These are phyloP conservation scores for Cladosporium sp. DNA, from an alignment of 2,329 filamentous ascomycete genomes.

Conservation along the genomic window DNA sequence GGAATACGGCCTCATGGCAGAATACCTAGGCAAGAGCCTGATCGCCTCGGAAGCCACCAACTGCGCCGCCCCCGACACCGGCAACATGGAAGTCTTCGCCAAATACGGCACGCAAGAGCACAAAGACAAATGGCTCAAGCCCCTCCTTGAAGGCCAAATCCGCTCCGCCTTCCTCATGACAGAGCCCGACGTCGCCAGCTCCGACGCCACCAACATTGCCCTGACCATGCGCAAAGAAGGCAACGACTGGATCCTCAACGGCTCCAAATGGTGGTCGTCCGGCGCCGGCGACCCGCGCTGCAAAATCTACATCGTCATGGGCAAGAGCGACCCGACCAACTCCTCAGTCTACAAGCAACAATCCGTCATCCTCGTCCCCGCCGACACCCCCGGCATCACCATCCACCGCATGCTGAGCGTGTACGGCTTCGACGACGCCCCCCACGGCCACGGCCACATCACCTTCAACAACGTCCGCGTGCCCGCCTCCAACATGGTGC, in stretches of 20 bases:
- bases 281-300: slow-evolving; percentile 91
- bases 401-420: slow-evolving; percentile 90
- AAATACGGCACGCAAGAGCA: slow-evolving; percentile 49
- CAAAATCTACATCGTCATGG: slow-evolving; percentile 93
- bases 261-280: slow-evolving; percentile 98
- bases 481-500: slow-evolving; percentile 74
- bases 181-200: slow-evolving; percentile 56
- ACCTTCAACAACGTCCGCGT: slow-evolving; percentile 86
- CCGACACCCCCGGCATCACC: slow-evolving; percentile 76
- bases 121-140: slow-evolving; percentile 47
- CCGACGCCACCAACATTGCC: slow-evolving; percentile 46
- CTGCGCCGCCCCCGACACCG: slow-evolving; percentile 45
- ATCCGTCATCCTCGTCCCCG: slow-evolving; percentile 85
- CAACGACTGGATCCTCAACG: slow-evolving; percentile 86
- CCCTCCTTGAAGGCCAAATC: slow-evolving; percentile 46
- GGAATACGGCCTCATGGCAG: slow-evolving; percentile 97
- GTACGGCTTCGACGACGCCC: slow-evolving; percentile 96
- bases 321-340: slow-evolving; percentile 76
- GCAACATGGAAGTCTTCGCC: slow-evolving; percentile 50
- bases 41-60: slow-evolving; percentile 88
- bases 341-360: slow-evolving; percentile 80
- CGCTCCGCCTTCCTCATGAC: slow-evolving; percentile 49
- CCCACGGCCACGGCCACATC: slow-evolving; percentile 93
- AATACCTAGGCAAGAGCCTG: slow-evolving; percentile 83
- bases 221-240: slow-evolving; percentile 78